These are phyloP conservation scores for Amphichorda felina DNA, from an alignment of 2,329 filamentous ascomycete genomes.

Conservation along the genomic window DNA sequence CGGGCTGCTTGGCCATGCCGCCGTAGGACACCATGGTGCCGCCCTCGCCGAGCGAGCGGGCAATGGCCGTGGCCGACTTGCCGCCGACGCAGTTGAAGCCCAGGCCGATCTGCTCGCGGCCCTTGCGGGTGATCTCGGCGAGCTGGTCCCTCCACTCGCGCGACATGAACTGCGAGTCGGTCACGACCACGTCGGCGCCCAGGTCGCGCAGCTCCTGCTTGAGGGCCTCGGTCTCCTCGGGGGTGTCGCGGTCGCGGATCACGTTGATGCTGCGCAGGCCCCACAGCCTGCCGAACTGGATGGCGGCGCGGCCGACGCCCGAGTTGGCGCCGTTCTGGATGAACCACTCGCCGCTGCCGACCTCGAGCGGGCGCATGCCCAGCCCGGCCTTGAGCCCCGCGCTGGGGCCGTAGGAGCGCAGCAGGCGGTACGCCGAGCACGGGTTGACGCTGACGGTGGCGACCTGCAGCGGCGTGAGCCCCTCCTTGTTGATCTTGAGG, in stretches of 20 bases:
- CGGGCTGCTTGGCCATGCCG: conserved; percentile 83
- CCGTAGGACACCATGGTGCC: conserved; percentile 86
- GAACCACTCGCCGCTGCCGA: conserved; percentile 67
- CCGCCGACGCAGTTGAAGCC: conserved; percentile 93
- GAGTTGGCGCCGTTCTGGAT: conserved; percentile 96
- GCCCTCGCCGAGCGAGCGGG: conserved; percentile 57
- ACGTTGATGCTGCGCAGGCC: conserved; percentile 86
- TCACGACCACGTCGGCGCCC: conserved; percentile 45
- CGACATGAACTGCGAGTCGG: conserved; percentile 40
- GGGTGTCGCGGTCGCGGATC: conserved; percentile 57
- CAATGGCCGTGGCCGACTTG: conserved; percentile 66
- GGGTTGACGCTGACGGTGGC: conserved; percentile 90
- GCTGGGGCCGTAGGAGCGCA: conserved; percentile 59
- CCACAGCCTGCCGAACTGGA: conserved; percentile 79
- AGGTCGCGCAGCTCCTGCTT: conserved; percentile 38
- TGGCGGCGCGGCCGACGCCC: conserved; percentile 81
- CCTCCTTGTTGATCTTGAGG: conserved; percentile 58
- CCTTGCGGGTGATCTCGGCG: conserved; percentile 56
- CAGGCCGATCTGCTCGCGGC: conserved; percentile 60
- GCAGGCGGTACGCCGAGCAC: conserved; percentile 87
- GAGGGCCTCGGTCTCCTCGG: conserved; percentile 50
- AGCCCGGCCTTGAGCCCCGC: conserved; percentile 31
- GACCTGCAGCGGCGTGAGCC: conserved; percentile 63
- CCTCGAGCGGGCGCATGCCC: conserved; percentile 30
- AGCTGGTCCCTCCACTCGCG: conserved; percentile 50